A percentile compares a stretch with the other conserved stretches of the same genome.
phyloP scores from a whole-genome alignment of 345 rosid genomes.

The Raphanus sativus region DNA sequence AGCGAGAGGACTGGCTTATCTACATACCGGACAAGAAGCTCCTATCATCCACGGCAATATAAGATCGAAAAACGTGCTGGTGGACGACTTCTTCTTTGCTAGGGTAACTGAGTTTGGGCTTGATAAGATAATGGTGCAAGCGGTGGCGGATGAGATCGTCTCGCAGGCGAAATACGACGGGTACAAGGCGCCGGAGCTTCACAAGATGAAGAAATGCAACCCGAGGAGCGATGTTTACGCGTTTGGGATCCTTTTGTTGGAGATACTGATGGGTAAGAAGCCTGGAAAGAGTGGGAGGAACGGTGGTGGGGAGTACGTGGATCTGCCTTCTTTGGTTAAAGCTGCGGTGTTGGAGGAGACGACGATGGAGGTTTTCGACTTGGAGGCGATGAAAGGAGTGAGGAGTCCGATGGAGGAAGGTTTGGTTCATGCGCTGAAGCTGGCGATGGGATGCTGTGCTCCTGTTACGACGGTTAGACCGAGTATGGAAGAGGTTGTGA shows the following conservation, averaged over 20 bases:
- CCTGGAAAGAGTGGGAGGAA: slow-evolving; percentile 77
- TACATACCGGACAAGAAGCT: slow-evolving; percentile 71
- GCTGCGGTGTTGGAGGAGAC: slow-evolving; percentile 95
- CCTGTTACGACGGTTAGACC: slow-evolving; percentile 93
- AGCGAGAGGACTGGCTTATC: slow-evolving; percentile 87
- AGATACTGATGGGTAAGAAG: slow-evolving; percentile 87
- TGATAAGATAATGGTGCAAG: slow-evolving; percentile 85
- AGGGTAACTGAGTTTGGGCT: slow-evolving; percentile 92
- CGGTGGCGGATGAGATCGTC: slow-evolving; percentile 90
- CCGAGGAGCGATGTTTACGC: slow-evolving; percentile 93
- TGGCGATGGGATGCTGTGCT: slow-evolving; percentile 98
- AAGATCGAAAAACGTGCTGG: slow-evolving; percentile 87
- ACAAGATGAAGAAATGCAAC: slow-evolving; percentile 92
- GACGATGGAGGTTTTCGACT: slow-evolving; percentile 87
- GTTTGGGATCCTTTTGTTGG: slow-evolving; percentile 84
- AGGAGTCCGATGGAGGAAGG: slow-evolving; percentile 98
- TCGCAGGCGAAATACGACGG: slow-evolving; percentile 83
- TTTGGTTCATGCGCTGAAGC: slow-evolving; percentile 88
- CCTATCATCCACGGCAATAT: slow-evolving; percentile 88
- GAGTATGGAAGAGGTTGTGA: slow-evolving; percentile 92
- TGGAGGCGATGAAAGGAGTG: slow-evolving; percentile 80
- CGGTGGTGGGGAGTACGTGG: slow-evolving; percentile 49
- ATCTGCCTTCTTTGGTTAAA: slow-evolving; percentile 87
- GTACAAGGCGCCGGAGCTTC: slow-evolving; percentile 95
- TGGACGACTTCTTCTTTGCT: slow-evolving; percentile 82